A percentile compares a stretch with the other conserved stretches of the same genome.
These are phyloP conservation scores for Lentinula novae-zelandiae DNA, from an alignment of 1,284 basidiomycete species.

Conservation along the genomic window DNA sequence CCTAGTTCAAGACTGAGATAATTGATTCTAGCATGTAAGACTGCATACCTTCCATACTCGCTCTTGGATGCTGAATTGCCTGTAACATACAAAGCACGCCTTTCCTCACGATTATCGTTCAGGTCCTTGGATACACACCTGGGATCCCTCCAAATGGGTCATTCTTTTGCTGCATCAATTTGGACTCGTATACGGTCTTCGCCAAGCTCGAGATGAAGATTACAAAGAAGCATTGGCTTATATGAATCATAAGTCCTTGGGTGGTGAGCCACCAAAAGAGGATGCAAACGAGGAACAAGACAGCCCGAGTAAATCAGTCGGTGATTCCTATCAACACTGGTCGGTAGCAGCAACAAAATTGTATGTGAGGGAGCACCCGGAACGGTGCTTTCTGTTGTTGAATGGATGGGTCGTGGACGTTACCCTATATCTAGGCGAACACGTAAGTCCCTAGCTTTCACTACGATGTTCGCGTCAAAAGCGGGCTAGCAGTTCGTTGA, in stretches of 20 bases:
- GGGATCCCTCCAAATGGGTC: slow-evolving; percentile 84
- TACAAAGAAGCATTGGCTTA: slow-evolving; percentile 50
- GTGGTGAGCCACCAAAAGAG: slow-evolving; percentile 20
- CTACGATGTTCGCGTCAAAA: too few relatives aligned
- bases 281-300: slow-evolving; percentile 16
- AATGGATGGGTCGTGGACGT: slow-evolving; percentile 65
- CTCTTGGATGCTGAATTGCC: not conserved
- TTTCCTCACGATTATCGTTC: slow-evolving; percentile 77
- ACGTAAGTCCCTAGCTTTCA: slow-evolving; percentile 38
- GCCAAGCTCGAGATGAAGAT: slow-evolving; percentile 57
- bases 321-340: slow-evolving; percentile 39
- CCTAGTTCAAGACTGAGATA: not conserved
- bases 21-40: slow-evolving; percentile 27
- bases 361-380: slow-evolving; percentile 31
- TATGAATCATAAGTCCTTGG: slow-evolving; percentile 47
- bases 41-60: not conserved
- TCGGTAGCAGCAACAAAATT: slow-evolving; percentile 30
- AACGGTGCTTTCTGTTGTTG: slow-evolving; percentile 51
- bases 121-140: slow-evolving; percentile 57
- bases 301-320: not conserved
- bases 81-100: slow-evolving; percentile 48
- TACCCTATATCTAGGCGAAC: slow-evolving; percentile 60
- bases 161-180: slow-evolving; percentile 55
- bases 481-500: too few relatives aligned
- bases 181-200: slow-evolving; percentile 48